These are phyloP conservation scores for Pulicaria dysenterica DNA, from an alignment of 129 eudicot genomes.

Conservation along the genomic window DNA sequence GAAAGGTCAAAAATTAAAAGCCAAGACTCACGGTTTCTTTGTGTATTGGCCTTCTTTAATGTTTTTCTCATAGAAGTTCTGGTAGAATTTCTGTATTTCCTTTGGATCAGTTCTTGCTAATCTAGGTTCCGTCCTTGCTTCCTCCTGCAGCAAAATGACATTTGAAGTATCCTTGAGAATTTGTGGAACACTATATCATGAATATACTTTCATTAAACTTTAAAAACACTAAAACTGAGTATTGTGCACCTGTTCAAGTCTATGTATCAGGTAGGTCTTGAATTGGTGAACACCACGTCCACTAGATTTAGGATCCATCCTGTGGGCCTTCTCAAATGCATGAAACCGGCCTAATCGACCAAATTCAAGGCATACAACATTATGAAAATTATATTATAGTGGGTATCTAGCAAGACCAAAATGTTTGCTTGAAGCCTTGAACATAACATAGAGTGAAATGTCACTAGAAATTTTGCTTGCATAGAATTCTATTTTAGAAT, in stretches of 20 bases:
- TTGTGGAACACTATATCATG: neutral
- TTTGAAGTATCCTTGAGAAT: constrained; percentile 9
- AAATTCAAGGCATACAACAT: constrained; percentile 18
- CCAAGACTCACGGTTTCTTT: constrained; percentile 85
- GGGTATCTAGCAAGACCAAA: constrained; percentile 5
- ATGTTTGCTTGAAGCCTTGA: no score
- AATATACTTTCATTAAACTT: constrained; percentile 14
- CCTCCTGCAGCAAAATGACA: constrained; percentile 66
- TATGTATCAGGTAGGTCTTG: constrained; percentile 85
- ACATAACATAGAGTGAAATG: no score
- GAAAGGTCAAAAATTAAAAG: constrained; percentile 17
- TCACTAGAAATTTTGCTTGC: neutral
- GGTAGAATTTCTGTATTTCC: constrained; percentile 89
- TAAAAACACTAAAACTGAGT: neutral
- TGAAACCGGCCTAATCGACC: constrained; percentile 81
- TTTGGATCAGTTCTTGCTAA: constrained; percentile 69
- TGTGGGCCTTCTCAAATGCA: constrained; percentile 97
- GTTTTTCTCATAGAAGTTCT: constrained; percentile 70
- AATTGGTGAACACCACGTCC: constrained; percentile 97
- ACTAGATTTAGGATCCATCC: constrained; percentile 84
- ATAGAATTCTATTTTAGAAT: no score
- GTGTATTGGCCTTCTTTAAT: constrained; percentile 84
- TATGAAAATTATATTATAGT: constrained; percentile 9
- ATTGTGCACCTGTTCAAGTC: constrained; percentile 67
- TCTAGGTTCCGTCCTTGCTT: constrained; percentile 50